Evolutionary conservation across 495 filamentous ascomycete genomes (phyloP).

Genomic region (Hyphodiscus hymeniophilus): DNA sequence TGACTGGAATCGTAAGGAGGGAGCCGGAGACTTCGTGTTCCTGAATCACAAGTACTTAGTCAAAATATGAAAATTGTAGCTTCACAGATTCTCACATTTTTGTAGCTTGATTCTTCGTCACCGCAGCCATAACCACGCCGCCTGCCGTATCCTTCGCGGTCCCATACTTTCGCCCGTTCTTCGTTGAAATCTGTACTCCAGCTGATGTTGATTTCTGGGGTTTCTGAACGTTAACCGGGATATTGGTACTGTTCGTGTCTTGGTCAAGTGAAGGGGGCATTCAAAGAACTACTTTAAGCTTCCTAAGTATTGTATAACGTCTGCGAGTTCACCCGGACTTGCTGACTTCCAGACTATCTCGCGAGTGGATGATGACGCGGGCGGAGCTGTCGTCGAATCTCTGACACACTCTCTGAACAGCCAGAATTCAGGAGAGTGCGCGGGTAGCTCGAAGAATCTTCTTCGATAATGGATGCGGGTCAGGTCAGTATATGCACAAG

Average conservation of each 20-base stretch:
- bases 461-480: slow-evolving; percentile 4
- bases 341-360: neutral
- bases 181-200: slow-evolving; percentile 17
- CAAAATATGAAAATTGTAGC: neutral
- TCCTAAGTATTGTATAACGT: neutral
- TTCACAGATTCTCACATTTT: slow-evolving; percentile 17
- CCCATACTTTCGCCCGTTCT: slow-evolving; percentile 21
- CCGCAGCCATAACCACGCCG: slow-evolving; percentile 18
- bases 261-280: slow-evolving; percentile 26
- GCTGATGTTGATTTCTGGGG: slow-evolving; percentile 28
- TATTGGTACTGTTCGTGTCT: slow-evolving; percentile 13
- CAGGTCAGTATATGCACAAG: neutral
- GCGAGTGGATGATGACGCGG: neutral
- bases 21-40: slow-evolving; percentile 8
- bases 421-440: slow-evolving; percentile 20
- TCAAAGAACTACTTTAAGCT: slow-evolving; percentile 15
- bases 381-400: neutral
- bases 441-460: slow-evolving; percentile 6
- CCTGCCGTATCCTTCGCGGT: slow-evolving; percentile 20
- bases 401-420: slow-evolving; percentile 13
- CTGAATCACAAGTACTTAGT: neutral
- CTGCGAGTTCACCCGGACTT: neutral
- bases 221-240: neutral
- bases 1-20: slow-evolving; percentile 12
- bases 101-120: slow-evolving; percentile 20